phyloP scores from a whole-genome alignment of 2,329 filamentous ascomycete species.

The Ophiosphaerella herpotricha region DNA sequence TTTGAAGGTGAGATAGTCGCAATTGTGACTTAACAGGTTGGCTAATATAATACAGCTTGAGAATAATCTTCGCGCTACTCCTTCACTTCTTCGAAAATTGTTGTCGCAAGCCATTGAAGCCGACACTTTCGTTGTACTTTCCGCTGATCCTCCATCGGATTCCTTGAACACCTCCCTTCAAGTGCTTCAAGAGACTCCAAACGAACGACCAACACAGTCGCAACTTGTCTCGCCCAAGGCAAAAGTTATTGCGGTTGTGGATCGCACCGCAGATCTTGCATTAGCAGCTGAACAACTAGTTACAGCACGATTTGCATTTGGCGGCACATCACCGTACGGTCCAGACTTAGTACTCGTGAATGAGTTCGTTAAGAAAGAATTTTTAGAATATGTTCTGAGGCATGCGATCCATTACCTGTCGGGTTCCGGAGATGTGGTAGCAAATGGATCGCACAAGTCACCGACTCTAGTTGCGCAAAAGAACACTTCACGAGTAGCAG shows the following conservation, averaged over 20 bases:
- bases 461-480: slow-evolving; percentile 6
- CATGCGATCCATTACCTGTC: slow-evolving; percentile 42
- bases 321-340: slow-evolving; percentile 63
- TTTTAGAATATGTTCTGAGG: slow-evolving; percentile 56
- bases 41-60: slow-evolving; percentile 38
- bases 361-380: slow-evolving; percentile 62
- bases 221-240: slow-evolving; percentile 44
- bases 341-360: slow-evolving; percentile 69
- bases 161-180: slow-evolving; percentile 31
- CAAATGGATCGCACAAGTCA: slow-evolving; percentile 15
- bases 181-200: slow-evolving; percentile 39
- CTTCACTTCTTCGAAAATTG: slow-evolving; percentile 44
- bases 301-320: slow-evolving; percentile 59
- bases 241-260: slow-evolving; percentile 61
- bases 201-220: slow-evolving; percentile 17
- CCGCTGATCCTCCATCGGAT: slow-evolving; percentile 33
- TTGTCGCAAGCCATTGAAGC: slow-evolving; percentile 51
- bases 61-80: slow-evolving; percentile 46
- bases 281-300: slow-evolving; percentile 59
- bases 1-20: slow-evolving; percentile 49
- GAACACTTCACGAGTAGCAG: slow-evolving; percentile 9
- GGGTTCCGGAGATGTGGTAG: slow-evolving; percentile 5
- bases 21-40: neutral
- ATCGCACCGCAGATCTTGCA: slow-evolving; percentile 61
- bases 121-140: slow-evolving; percentile 55